Evolutionary conservation across 257 asterid species (phyloP), one percentile per base, ranked within the genome.

Genomic region (Prunella vulgaris): DNA sequence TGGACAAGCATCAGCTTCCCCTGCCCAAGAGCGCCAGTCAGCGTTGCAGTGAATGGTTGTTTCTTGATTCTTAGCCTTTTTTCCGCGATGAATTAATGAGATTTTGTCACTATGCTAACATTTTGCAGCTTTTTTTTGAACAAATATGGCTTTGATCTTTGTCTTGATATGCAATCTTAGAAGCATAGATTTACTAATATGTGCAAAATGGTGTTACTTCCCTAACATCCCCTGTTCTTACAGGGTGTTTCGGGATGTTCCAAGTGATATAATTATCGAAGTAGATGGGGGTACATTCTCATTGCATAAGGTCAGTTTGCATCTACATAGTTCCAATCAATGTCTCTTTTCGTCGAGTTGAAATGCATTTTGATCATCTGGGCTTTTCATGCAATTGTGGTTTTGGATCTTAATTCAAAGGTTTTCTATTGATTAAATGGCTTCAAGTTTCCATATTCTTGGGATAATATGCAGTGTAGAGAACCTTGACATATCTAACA

Each of bases 171-270:
- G 57, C 68, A 9, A 30, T 69, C 21, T 48, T 40, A 49, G 57
- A 61, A 33, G 66, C 52, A 15, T 58, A 33, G 25, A 44, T 80
- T 35, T n/a, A 28, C 60, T 66, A 15, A 9, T 24, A 64, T 58
- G 27, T 58, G 51, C 38, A 25, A 10, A 67, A 60, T 51, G 53
- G n/a, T 37, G 5, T 5, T 40, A 10, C 22, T 64, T 57, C 30
- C 62, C 64, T 78, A 73, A 83, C 64, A 20, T 49, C 70, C 46
- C 52, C 74, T 76, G 25, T 51, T 53, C 53, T 52, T 46, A 42
- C 78, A 91, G 98, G 98, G 95, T 85, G 57, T 94, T 89, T 79
- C 88, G 84, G 73, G 99, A 94, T 69, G 97, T 94, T 72, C 97
- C 97, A 5, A 91, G 97, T 70, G 99, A 94, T 73, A 87, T 94